Base-by-base conservation (phyloP, 768 basidiomycete genomes). In the Trametopsis cervina region DNA sequence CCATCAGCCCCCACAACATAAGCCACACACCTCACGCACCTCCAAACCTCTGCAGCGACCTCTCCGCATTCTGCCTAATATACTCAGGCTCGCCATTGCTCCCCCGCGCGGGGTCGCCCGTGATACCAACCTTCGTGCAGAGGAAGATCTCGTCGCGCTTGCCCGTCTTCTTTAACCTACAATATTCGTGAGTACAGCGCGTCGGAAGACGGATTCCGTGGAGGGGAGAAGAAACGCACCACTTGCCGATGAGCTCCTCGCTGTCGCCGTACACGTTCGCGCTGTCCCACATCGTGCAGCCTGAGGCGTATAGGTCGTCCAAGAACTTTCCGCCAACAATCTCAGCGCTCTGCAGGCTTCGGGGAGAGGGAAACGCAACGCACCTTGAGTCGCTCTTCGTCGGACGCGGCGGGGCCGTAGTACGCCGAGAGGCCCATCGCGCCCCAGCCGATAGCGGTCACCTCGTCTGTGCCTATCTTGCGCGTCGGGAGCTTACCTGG, bases 381-480 rank as follows among this genome's bases (percentile, higher is more conserved):
- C 38, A 80, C 79, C 72, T 75, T 74, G 54, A 83, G 71, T 1
- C 78, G 69, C 46, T 81, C 77, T 54, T 83, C 79, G 46, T 84
- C 81, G 2, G 67, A 46, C 10, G 65, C 65, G 1, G 61, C 57
- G 3, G 54, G 48, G 17, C 79, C 80, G 49, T 79, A 80, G 39
- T 57, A 66, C 0, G 63, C 66, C 11, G 72, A 73, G 13, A 82
- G 56, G 9, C 77, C 78, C 81, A 82, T 83, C 3, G 73, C 64
- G 3, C 82, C 82, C 52, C 76, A 81, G 4, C 81, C 80, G 11
- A 84, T 71, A 13, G 74, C 73, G 7, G 72, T 66, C 3, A 80
- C 73, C 11, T 66, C 47, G 23, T 66, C 59, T 15, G 65, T 58
- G 22, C 76, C 76, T 27, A 83, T 73, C 49, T 62, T 72, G 49